These are phyloP conservation scores for Plasmodium yoelii DNA, from an alignment of 169 alveolate species.

Conservation along the genomic window DNA sequence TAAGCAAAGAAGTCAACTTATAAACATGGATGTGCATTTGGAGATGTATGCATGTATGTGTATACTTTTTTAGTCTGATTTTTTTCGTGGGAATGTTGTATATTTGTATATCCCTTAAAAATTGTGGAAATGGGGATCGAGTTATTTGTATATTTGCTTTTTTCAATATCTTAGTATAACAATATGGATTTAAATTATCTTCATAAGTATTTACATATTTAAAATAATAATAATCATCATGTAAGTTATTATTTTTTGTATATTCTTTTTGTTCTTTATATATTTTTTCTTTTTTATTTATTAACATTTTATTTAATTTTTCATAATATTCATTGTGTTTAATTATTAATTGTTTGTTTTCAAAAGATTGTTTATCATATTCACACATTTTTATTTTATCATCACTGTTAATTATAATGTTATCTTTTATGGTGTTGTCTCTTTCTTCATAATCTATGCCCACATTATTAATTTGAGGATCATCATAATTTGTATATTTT, in stretches of 20 bases:
- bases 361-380: not conserved
- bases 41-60: not conserved
- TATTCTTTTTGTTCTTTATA: constrained; percentile 6
- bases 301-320: constrained; percentile 24
- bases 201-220: constrained; percentile 52
- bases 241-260: constrained; percentile 53
- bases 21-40: not conserved
- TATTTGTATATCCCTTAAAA: constrained; percentile 72
- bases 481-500: not conserved
- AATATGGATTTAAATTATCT: constrained; percentile 19
- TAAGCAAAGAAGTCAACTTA: not conserved
- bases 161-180: constrained; percentile 30
- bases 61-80: constrained; percentile 59
- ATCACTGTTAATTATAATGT: not conserved
- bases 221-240: constrained; percentile 74
- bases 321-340: constrained; percentile 30
- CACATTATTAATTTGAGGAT: not conserved
- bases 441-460: not conserved
- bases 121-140: constrained; percentile 73
- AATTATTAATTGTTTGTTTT: constrained; percentile 13
- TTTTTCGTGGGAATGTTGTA: constrained; percentile 37
- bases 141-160: constrained; percentile 70
- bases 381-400: not conserved
- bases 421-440: not conserved
- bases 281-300: constrained; percentile 6